A percentile compares a stretch with the other conserved stretches of the same genome.
These are phyloP conservation scores for Malus hybrid DNA, from an alignment of 331 rosid species.

Conservation along the genomic window DNA sequence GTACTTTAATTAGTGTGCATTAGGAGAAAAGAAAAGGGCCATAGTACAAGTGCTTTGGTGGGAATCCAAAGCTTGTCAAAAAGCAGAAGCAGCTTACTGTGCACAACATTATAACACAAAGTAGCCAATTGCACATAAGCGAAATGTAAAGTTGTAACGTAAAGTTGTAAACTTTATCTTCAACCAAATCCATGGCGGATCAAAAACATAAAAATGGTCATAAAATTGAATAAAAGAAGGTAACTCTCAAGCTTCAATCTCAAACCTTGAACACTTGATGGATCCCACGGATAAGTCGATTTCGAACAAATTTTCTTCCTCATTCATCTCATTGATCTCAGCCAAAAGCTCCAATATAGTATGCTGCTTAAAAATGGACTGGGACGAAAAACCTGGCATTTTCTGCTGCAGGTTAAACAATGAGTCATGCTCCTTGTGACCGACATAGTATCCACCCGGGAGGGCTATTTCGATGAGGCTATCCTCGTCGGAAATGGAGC, in stretches of 20 bases:
- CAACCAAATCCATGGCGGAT: constrained; percentile 41
- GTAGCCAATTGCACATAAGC: constrained; percentile 6
- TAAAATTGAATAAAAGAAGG: neutral
- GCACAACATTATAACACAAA: constrained; percentile 28
- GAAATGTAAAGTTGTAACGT: constrained; percentile 8
- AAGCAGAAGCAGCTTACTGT: constrained; percentile 17
- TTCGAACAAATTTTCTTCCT: constrained; percentile 90
- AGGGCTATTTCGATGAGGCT: constrained; percentile 85
- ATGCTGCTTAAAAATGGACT: constrained; percentile 33
- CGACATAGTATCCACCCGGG: constrained; percentile 58
- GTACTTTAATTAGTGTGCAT: constrained; percentile 26
- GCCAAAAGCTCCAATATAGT: constrained; percentile 56
- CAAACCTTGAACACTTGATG: constrained; percentile 92
- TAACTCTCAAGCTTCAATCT: constrained; percentile 47
- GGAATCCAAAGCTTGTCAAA: constrained; percentile 47
- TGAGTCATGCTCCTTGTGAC: constrained; percentile 22
- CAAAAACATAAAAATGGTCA: constrained; percentile 17
- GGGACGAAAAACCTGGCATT: constrained; percentile 24
- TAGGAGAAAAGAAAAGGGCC: constrained; percentile 23
- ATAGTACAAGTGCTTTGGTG: constrained; percentile 29
- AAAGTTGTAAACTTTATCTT: neutral
- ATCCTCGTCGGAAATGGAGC: constrained; percentile 90
- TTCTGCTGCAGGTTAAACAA: constrained; percentile 26
- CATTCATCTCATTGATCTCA: constrained; percentile 68
- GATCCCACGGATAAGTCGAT: constrained; percentile 94